phyloP scores from a whole-genome alignment of 805 yeast species.

The Ogataea philodendri region DNA sequence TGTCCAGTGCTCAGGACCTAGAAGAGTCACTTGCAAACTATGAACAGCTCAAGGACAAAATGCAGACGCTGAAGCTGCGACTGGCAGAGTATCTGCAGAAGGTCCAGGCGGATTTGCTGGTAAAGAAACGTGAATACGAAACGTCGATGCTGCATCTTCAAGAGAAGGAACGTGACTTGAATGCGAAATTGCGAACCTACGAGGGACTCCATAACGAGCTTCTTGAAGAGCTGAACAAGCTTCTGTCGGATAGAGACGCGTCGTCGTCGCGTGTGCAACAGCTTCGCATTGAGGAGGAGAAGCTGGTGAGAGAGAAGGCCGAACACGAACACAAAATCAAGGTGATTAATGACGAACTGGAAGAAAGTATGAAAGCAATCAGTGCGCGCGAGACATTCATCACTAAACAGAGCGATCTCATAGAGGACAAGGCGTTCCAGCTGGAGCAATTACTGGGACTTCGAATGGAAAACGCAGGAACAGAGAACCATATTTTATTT shows the following conservation, averaged over 20 bases:
- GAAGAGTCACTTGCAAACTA: conserved; percentile 24
- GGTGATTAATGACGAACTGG: conserved; percentile 28
- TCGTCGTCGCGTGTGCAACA: conserved; percentile 42
- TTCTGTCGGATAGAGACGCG: conserved; percentile 26
- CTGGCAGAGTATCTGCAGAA: conserved; percentile 14
- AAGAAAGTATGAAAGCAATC: conserved; percentile 23
- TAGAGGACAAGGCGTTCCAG: conserved; percentile 42
- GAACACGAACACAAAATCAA: conserved; percentile 30
- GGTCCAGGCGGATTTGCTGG: conserved; percentile 22
- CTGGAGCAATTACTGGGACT: conserved; percentile 49
- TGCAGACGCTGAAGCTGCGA: conserved; percentile 23
- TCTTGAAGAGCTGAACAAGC: conserved; percentile 23
- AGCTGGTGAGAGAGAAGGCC: conserved; percentile 30
- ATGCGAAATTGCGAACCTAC: conserved; percentile 19
- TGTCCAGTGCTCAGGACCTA: conserved; percentile 17
- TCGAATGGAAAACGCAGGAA: conserved; percentile 41
- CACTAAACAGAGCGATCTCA: conserved; percentile 37
- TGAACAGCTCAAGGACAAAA: conserved; percentile 23
- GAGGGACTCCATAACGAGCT: conserved; percentile 18
- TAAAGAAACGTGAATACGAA: conserved; percentile 25
- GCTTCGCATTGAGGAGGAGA: conserved; percentile 36
- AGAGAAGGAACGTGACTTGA: conserved; percentile 23
- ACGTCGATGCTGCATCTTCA: conserved; percentile 21
- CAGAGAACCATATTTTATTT: conserved; percentile 37
- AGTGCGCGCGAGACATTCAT: conserved; percentile 33